Percentiles rank a stretch among this genome's conserved stretches.
Conservation (phyloP, 1,139 yeast genomes). For the Debaryomyces fabryi region DNA sequence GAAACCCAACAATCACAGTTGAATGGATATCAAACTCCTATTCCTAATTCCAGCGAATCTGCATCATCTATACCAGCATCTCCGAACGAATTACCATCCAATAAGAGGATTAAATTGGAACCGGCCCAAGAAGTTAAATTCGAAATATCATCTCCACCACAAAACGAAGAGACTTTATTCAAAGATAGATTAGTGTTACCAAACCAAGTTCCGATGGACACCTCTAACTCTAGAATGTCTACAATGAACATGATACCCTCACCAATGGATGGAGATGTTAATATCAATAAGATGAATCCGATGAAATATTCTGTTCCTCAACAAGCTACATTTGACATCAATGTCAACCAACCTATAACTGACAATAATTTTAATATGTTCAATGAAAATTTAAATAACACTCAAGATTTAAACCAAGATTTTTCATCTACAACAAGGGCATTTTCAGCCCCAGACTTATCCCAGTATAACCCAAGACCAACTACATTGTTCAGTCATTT, state of each 20-base stretch:
- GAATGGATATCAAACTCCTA: constrained; percentile 16
- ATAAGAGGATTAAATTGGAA: constrained; percentile 19
- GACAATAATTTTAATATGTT: constrained; percentile 19
- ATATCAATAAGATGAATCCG: not conserved
- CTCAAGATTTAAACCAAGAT: constrained; percentile 1
- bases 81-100: constrained; percentile 16
- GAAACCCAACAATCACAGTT: constrained; percentile 4
- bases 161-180: not conserved
- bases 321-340: constrained; percentile 18
- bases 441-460: constrained; percentile 33
- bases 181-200: constrained; percentile 2
- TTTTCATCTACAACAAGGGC: constrained; percentile 20
- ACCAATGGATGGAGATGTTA: constrained; percentile 2
- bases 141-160: constrained; percentile 5
- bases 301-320: constrained; percentile 15
- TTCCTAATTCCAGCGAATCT: constrained; percentile 10
- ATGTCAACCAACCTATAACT: constrained; percentile 13
- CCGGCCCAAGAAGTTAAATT: constrained; percentile 10
- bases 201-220: constrained; percentile 4
- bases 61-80: constrained; percentile 16
- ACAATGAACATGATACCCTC: constrained; percentile 10
- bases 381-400: constrained; percentile 7
- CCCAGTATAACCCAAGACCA: constrained; percentile 17
- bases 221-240: not conserved
- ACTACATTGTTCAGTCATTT: constrained; percentile 13